Evolutionary conservation across 306 rosid species (phyloP).

Genomic region (Senna siamea): DNA sequence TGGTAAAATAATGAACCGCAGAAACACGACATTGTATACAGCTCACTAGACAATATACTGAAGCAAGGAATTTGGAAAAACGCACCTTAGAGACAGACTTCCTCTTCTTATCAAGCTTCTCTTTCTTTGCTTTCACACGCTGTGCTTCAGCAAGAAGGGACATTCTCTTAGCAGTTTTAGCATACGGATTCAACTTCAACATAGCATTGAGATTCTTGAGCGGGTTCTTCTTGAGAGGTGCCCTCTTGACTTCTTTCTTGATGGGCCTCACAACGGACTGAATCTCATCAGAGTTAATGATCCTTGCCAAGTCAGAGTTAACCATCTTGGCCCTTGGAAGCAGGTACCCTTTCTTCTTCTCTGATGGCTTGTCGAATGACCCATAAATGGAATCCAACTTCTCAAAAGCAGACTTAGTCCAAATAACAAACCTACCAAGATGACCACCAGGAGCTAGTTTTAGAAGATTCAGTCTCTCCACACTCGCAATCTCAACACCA

Average conservation of each 20-base stretch:
- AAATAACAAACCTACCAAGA: constrained; percentile 77
- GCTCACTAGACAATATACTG: not conserved
- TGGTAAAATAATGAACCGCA: not conserved
- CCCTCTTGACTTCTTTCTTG: constrained; percentile 66
- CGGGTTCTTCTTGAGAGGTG: constrained; percentile 79
- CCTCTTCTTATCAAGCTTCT: constrained; percentile 87
- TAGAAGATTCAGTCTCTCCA: constrained; percentile 72
- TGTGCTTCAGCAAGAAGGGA: constrained; percentile 75
- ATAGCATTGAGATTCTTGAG: constrained; percentile 72
- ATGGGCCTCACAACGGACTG: constrained; percentile 81
- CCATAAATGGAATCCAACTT: constrained; percentile 85
- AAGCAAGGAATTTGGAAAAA: not conserved
- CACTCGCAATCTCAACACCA: constrained; percentile 72
- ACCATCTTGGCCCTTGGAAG: constrained; percentile 82
- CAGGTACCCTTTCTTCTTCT: constrained; percentile 73
- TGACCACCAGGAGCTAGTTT: constrained; percentile 92
- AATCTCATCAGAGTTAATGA: constrained; percentile 87
- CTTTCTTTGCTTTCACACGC: constrained; percentile 76
- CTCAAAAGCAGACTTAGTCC: constrained; percentile 93
- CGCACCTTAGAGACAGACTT: constrained; percentile 64
- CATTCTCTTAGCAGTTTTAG: constrained; percentile 83
- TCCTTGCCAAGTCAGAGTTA: constrained; percentile 74
- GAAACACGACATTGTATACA: not conserved
- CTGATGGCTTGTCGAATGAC: constrained; percentile 68
- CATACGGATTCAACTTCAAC: constrained; percentile 80